These are phyloP conservation scores for Agrostemma githago DNA, from an alignment of 148 eudicot species.

Conservation along the genomic window DNA sequence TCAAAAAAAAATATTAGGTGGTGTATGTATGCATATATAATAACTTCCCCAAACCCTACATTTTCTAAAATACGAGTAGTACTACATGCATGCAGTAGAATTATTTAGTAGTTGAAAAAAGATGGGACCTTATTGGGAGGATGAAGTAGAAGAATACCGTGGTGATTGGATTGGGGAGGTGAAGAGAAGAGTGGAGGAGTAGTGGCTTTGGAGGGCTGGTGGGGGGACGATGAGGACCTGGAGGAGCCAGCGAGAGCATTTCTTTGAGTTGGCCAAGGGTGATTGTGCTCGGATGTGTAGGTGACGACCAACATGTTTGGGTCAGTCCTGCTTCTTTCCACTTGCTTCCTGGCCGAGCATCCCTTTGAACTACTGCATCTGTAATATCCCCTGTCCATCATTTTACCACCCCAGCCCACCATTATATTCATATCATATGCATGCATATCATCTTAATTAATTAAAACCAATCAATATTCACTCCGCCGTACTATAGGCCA, in stretches of 20 bases:
- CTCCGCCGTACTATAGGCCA: no score
- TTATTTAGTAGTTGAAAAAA: no score
- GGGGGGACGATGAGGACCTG: conserved; percentile 20
- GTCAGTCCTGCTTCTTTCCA: conserved; percentile 83
- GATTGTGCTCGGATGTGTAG: conserved; percentile 91
- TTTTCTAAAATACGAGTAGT: no score
- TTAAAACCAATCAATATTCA: neutral
- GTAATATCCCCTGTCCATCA: conserved; percentile 61
- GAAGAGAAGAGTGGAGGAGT: neutral
- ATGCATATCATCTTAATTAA: neutral
- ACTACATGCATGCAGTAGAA: no score
- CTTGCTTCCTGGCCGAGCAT: conserved; percentile 88
- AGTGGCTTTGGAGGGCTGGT: conserved; percentile 39
- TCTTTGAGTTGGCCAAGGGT: conserved; percentile 94
- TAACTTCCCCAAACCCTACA: no score
- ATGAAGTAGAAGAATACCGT: neutral
- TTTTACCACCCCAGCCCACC: no score
- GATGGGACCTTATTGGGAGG: neutral
- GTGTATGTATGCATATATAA: no score
- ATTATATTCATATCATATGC: no score
- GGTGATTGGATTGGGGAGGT: neutral
- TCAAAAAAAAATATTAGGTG: no score
- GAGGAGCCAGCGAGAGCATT: conserved; percentile 86
- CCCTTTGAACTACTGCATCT: conserved; percentile 96
- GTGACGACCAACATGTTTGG: conserved; percentile 90